A percentile compares a stretch with the other conserved stretches of the same genome.
Evolutionary conservation across 1,284 basidiomycete genomes (phyloP).

Genomic region (Boletus sp.): DNA sequence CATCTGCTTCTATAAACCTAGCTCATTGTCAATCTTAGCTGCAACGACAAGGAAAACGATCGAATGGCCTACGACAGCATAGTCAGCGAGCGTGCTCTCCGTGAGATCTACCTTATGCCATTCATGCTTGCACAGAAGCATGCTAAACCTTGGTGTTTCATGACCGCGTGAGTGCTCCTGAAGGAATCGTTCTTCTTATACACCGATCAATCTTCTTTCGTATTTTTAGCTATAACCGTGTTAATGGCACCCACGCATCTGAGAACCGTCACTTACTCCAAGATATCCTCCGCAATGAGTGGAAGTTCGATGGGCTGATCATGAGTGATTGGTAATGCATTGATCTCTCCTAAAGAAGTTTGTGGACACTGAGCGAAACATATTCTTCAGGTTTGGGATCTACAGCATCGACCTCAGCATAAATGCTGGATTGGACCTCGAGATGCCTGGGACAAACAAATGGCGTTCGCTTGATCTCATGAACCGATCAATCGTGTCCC

Average conservation of each 20-base stretch:
- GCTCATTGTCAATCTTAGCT: slow-evolving; percentile 32
- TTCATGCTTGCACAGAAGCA: slow-evolving; percentile 80
- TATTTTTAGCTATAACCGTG: slow-evolving; percentile 54
- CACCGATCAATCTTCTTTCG: slow-evolving; percentile 1
- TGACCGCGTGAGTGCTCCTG: slow-evolving; percentile 56
- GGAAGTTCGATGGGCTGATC: slow-evolving; percentile 66
- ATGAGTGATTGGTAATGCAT: slow-evolving; percentile 71
- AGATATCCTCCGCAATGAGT: slow-evolving; percentile 70
- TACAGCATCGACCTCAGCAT: slow-evolving; percentile 64
- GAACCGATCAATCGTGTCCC: slow-evolving; percentile 55
- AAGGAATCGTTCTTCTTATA: not conserved
- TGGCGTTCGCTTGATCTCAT: slow-evolving; percentile 66
- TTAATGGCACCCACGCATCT: slow-evolving; percentile 68
- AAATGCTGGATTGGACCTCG: slow-evolving; percentile 75
- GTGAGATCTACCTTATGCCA: slow-evolving; percentile 79
- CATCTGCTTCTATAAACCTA: not conserved
- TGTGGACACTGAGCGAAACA: not conserved
- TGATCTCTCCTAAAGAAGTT: not conserved
- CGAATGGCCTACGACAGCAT: slow-evolving; percentile 60
- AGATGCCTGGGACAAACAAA: slow-evolving; percentile 73
- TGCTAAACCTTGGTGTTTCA: slow-evolving; percentile 65
- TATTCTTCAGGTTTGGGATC: slow-evolving; percentile 51
- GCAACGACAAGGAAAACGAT: slow-evolving; percentile 73
- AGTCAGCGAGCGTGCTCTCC: slow-evolving; percentile 63
- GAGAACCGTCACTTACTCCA: slow-evolving; percentile 63